Conservation (phyloP, 495 filamentous ascomycete genomes). For the Astrothelium macrocarpum region DNA sequence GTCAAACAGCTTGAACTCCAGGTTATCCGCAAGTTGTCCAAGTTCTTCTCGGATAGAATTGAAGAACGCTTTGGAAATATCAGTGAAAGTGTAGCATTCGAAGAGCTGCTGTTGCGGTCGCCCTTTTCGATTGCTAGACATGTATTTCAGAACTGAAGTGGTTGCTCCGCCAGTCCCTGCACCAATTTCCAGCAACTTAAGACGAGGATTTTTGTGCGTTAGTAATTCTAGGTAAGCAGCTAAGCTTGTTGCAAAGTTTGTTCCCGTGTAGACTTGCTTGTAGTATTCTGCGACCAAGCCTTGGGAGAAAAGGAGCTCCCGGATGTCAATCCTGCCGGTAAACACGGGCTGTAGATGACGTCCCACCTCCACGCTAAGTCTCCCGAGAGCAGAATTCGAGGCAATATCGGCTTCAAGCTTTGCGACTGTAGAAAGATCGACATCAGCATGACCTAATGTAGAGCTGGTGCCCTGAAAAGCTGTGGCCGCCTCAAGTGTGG, state of each 20-base stretch:
- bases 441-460: background rate
- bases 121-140: background rate
- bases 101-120: background rate
- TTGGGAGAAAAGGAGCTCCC: slow-evolving; percentile 11
- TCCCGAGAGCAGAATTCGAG: background rate
- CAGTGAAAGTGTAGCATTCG: slow-evolving; percentile 15
- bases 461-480: background rate
- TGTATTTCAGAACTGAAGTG: slow-evolving; percentile 1
- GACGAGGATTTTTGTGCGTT: slow-evolving; percentile 14
- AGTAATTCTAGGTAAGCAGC: background rate
- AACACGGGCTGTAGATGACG: slow-evolving; percentile 9
- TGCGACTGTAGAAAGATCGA: background rate
- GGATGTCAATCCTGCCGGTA: background rate
- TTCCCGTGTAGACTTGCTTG: background rate
- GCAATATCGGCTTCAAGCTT: background rate
- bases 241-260: background rate
- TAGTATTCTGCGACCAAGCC: slow-evolving; percentile 12
- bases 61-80: slow-evolving; percentile 17
- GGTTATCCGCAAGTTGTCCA: background rate
- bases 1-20: slow-evolving; percentile 15
- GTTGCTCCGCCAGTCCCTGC: slow-evolving; percentile 21
- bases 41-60: slow-evolving; percentile 13
- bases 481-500: background rate
- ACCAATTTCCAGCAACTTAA: slow-evolving; percentile 20
- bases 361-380: slow-evolving; percentile 2